These are phyloP conservation scores for Globisporangium cystogenes DNA, from an alignment of 352 stramenopile species.

Conservation along the genomic window DNA sequence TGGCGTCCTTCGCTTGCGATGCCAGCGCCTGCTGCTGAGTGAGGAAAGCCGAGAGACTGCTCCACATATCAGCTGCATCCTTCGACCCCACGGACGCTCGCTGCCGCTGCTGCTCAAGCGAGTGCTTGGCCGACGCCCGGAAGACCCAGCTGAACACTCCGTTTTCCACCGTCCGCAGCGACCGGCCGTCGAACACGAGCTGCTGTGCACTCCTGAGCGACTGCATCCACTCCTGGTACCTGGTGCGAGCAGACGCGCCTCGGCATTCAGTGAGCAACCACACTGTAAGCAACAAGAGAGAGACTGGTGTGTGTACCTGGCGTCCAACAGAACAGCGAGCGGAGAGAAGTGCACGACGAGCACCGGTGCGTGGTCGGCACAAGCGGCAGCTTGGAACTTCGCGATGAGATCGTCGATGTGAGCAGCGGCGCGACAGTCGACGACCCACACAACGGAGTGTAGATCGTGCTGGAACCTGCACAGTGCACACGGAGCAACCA, in stretches of 20 bases:
- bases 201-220: slow-evolving; percentile 21
- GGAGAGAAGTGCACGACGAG: slow-evolving; percentile 57
- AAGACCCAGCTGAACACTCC: slow-evolving; percentile 57
- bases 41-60: slow-evolving; percentile 3
- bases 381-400: slow-evolving; percentile 18
- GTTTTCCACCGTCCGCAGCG: slow-evolving; percentile 21
- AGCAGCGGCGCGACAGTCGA: slow-evolving; percentile 31
- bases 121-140: slow-evolving; percentile 29
- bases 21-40: not conserved
- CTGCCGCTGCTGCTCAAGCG: slow-evolving; percentile 9
- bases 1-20: not conserved
- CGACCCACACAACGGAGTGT: slow-evolving; percentile 46
- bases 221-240: slow-evolving; percentile 32
- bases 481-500: not conserved
- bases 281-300: not conserved
- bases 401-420: slow-evolving; percentile 23
- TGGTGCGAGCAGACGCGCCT: slow-evolving; percentile 1
- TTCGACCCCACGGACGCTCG: not conserved
- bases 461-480: slow-evolving; percentile 19
- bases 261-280: not conserved
- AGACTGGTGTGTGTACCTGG: slow-evolving; percentile 12
- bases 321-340: slow-evolving; percentile 15
- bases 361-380: slow-evolving; percentile 27
- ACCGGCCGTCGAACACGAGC: slow-evolving; percentile 37
- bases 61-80: slow-evolving; percentile 7